Evolutionary conservation across 2,329 filamentous ascomycete species (phyloP).

Genomic region (Trichoderma atroviride): DNA sequence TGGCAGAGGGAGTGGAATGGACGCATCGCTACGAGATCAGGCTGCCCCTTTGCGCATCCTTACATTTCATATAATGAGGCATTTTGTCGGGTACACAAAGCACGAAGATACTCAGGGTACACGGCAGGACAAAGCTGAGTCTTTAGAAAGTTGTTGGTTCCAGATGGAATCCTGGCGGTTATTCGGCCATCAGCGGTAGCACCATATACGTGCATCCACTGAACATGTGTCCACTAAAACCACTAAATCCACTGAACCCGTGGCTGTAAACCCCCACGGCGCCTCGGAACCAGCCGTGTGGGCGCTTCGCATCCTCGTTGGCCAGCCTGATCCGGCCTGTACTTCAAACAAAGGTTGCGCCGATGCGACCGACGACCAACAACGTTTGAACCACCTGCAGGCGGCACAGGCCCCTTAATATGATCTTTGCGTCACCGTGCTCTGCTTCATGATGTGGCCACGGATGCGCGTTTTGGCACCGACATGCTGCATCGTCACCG

Average conservation of each 20-base stretch:
- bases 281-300: neutral
- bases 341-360: neutral
- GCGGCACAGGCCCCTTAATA: neutral
- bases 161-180: neutral
- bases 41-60: neutral
- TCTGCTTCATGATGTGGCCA: neutral
- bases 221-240: too few species aligned
- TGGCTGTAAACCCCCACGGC: neutral
- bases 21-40: neutral
- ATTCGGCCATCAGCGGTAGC: neutral
- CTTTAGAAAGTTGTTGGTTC: slow-evolving; percentile 10
- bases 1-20: neutral
- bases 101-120: neutral
- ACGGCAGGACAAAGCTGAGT: neutral
- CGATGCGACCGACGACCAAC: neutral
- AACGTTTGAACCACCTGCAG: neutral
- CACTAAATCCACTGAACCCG: neutral
- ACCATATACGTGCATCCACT: too few species aligned
- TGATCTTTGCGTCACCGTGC: neutral
- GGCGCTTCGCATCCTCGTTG: neutral
- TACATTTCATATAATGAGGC: too few species aligned
- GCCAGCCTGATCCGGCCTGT: neutral
- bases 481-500: neutral
- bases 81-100: neutral
- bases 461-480: neutral